Evolutionary conservation across 2,329 filamentous ascomycete genomes (phyloP).

Genomic region (Paramyrothecium sp.): DNA sequence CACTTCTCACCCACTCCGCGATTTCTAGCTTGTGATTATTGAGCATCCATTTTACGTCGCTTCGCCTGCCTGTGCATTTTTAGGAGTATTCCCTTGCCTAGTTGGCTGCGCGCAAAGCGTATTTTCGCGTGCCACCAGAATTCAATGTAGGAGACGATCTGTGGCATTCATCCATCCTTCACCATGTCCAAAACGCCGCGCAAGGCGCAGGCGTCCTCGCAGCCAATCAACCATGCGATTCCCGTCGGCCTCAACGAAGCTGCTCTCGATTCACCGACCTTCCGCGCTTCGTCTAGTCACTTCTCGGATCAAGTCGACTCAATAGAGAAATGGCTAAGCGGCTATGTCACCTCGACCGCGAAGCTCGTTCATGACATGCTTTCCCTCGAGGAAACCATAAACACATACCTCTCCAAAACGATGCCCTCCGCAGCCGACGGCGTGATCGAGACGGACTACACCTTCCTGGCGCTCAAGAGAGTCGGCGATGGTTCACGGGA

Average conservation of each 20-base stretch:
- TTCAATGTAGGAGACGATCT: too few relatives aligned
- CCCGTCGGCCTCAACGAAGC: constrained; percentile 93
- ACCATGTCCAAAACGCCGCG: constrained; percentile 12
- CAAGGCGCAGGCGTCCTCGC: constrained; percentile 17
- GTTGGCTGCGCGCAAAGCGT: too few relatives aligned
- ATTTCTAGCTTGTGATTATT: too few relatives aligned
- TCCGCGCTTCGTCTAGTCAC: constrained; percentile 81
- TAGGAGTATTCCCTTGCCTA: too few relatives aligned
- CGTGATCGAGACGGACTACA: constrained; percentile 93
- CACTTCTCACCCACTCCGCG: neutral
- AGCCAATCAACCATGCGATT: constrained; percentile 37
- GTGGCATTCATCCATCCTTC: neutral
- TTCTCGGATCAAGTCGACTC: constrained; percentile 90
- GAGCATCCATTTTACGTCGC: too few relatives aligned
- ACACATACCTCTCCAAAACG: constrained; percentile 71
- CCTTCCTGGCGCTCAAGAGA: constrained; percentile 78
- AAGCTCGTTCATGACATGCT: constrained; percentile 62
- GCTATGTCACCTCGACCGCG: constrained; percentile 51
- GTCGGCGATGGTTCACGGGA: constrained; percentile 84
- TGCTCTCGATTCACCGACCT: constrained; percentile 92
- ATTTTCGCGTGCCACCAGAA: too few relatives aligned
- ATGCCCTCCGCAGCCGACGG: constrained; percentile 79
- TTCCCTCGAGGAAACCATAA: constrained; percentile 76
- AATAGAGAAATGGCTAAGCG: constrained; percentile 87
- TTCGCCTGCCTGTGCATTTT: too few relatives aligned